Evolutionary conservation across 352 stramenopile species (phyloP).

Genomic region (Phytophthora tubulina): DNA sequence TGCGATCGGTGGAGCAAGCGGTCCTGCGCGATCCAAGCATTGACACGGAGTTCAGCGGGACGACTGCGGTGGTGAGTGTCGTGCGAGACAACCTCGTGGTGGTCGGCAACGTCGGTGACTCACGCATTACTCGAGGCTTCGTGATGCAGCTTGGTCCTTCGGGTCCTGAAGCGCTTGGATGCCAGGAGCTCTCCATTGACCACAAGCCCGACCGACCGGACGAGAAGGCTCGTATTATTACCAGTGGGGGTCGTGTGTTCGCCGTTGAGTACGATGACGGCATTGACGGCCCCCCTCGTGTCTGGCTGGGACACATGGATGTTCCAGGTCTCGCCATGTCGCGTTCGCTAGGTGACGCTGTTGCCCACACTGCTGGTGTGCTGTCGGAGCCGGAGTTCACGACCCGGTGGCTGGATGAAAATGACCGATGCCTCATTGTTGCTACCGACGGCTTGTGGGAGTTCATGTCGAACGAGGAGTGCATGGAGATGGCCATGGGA

Average conservation of each 20-base stretch:
- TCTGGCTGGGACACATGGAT: constrained; percentile 99
- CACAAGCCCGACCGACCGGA: constrained; percentile 97
- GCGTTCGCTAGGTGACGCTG: constrained; percentile 95
- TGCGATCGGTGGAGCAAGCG: constrained; percentile 75
- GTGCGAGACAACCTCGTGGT: constrained; percentile 88
- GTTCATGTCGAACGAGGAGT: constrained; percentile 98
- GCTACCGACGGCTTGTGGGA: constrained; percentile 99
- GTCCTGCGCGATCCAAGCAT: constrained; percentile 93
- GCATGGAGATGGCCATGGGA: constrained; percentile 85
- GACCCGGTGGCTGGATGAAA: constrained; percentile 79
- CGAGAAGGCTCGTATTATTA: constrained; percentile 96
- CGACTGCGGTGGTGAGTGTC: constrained; percentile 79
- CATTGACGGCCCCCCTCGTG: constrained; percentile 96
- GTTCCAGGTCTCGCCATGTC: constrained; percentile 98
- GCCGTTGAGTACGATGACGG: constrained; percentile 99
- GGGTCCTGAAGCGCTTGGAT: constrained; percentile 43
- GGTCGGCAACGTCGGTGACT: constrained; percentile 98
- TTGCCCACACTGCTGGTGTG: constrained; percentile 97
- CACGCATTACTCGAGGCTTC: constrained; percentile 91
- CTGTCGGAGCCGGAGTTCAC: constrained; percentile 97
- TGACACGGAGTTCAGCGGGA: constrained; percentile 94
- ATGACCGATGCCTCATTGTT: constrained; percentile 96
- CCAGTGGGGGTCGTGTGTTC: constrained; percentile 97
- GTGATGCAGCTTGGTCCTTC: constrained; percentile 47
- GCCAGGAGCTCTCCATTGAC: constrained; percentile 94